Percentiles rank a stretch among this genome's conserved stretches.
Conservation (phyloP, 192 early-diverging fungal genomes). For the Geranomyces variabilis region DNA sequence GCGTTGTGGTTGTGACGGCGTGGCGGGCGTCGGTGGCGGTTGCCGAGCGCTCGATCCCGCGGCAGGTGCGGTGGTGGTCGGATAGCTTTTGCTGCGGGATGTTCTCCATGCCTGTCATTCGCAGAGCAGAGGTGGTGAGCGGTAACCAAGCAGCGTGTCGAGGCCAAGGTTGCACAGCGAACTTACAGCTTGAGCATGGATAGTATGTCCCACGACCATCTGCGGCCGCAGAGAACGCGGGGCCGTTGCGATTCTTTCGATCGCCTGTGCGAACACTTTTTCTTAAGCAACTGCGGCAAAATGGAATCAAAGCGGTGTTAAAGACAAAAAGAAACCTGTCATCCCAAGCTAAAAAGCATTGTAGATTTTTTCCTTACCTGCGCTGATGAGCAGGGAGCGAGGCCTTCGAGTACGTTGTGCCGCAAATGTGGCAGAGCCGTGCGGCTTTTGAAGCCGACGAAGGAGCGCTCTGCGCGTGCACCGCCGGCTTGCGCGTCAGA, state of each 20-base stretch:
- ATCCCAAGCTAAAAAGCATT: constrained; percentile 2
- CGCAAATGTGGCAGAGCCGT: constrained; percentile 49
- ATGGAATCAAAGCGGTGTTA: neutral
- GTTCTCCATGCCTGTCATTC: constrained; percentile 37
- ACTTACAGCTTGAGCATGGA: constrained; percentile 22
- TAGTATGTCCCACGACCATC: constrained; percentile 1
- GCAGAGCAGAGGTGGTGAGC: no score
- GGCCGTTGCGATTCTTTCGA: constrained; percentile 5
- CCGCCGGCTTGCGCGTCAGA: neutral
- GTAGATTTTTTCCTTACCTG: constrained; percentile 17
- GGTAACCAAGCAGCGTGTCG: no score
- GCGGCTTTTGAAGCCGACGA: constrained; percentile 2
- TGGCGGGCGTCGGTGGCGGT: constrained; percentile 8
- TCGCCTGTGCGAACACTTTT: constrained; percentile 23
- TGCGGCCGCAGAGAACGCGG: constrained; percentile 16
- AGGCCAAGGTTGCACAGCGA: no score
- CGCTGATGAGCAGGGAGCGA: constrained; percentile 44
- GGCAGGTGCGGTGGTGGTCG: constrained; percentile 29
- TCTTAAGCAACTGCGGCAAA: constrained; percentile 26
- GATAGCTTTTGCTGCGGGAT: constrained; percentile 38
- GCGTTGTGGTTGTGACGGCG: neutral
- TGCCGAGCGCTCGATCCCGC: constrained; percentile 21
- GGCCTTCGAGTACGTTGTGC: constrained; percentile 41
- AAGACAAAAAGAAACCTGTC: neutral
- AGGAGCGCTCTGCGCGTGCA: constrained; percentile 4